phyloP scores from a whole-genome alignment of 768 basidiomycete species.

The Hydnomerulius pinastri region DNA sequence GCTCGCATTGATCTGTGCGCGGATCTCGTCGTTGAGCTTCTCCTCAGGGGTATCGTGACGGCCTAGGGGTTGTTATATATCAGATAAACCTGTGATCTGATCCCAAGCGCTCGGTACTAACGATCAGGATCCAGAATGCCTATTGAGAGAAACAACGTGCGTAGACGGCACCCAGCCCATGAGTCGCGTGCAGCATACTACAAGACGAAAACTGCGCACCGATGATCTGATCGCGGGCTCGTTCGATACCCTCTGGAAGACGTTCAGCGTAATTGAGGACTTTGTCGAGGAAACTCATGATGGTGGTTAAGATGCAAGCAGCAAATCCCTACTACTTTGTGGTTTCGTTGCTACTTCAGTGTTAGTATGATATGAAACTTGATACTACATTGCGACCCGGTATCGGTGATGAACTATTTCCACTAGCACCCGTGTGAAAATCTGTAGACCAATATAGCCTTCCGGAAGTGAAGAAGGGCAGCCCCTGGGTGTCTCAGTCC shows the following conservation, averaged over 20 bases:
- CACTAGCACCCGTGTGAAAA: constrained; percentile 1
- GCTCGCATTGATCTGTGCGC: constrained; percentile 69
- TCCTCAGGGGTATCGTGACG: constrained; percentile 81
- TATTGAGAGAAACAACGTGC: constrained; percentile 10
- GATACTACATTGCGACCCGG: neutral
- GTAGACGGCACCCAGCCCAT: constrained; percentile 1
- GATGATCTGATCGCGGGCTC: constrained; percentile 37
- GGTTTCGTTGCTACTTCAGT: neutral
- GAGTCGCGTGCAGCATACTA: neutral
- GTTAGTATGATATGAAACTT: neutral
- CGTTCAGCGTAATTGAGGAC: constrained; percentile 36
- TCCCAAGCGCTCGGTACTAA: constrained; percentile 16
- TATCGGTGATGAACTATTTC: neutral
- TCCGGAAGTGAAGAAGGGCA: too few relatives aligned
- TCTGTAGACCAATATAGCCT: neutral
- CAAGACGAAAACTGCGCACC: constrained; percentile 26
- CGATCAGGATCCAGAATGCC: constrained; percentile 37
- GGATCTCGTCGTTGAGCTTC: constrained; percentile 65
- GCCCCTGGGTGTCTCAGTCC: too few relatives aligned
- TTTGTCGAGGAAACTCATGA: constrained; percentile 45
- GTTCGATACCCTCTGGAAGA: constrained; percentile 39
- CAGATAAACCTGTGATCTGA: constrained; percentile 1
- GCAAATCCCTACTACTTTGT: too few relatives aligned
- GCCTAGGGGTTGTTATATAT: constrained; percentile 28
- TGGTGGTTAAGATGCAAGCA: constrained; percentile 9